Percentiles rank a stretch among this genome's conserved stretches.
phyloP scores from a whole-genome alignment of 371 early-diverging fungal genomes.

The Coemansia sp. region DNA sequence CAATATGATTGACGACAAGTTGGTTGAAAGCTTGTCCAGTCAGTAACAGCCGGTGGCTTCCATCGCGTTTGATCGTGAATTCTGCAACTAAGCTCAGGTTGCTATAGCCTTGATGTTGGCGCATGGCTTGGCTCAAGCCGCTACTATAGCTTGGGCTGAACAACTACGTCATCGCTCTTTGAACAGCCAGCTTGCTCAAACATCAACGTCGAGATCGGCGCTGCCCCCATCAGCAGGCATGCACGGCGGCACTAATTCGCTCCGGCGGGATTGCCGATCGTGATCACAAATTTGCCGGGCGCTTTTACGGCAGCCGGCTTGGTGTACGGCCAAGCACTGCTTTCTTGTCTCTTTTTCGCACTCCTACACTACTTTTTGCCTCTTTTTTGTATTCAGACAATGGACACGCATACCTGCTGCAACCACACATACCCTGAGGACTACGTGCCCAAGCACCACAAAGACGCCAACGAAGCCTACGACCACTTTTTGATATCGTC shows the following conservation, averaged over 20 bases:
- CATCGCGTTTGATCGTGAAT: too few species aligned
- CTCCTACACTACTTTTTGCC: neutral
- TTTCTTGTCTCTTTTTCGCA: neutral
- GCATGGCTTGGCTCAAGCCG: neutral
- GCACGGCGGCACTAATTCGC: neutral
- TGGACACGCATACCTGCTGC: constrained; percentile 28
- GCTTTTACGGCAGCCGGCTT: too few species aligned
- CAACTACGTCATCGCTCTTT: neutral
- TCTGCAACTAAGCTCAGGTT: too few species aligned
- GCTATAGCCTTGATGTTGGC: neutral
- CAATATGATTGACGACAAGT: too few species aligned
- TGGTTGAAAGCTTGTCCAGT: too few species aligned
- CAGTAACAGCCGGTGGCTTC: too few species aligned
- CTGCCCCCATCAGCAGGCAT: neutral
- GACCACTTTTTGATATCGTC: constrained; percentile 46
- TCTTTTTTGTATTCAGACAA: neutral
- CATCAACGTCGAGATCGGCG: neutral
- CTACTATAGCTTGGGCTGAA: neutral
- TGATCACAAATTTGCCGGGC: neutral
- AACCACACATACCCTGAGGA: constrained; percentile 29
- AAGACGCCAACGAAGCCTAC: constrained; percentile 11
- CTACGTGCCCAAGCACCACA: constrained; percentile 40
- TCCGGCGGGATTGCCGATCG: neutral
- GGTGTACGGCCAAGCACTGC: too few species aligned
- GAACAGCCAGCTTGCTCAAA: neutral